A percentile compares a stretch with the other conserved stretches of the same genome.
These are phyloP conservation scores for Herpetospermum pedunculosum DNA, from an alignment of 306 rosid genomes.

Conservation along the genomic window DNA sequence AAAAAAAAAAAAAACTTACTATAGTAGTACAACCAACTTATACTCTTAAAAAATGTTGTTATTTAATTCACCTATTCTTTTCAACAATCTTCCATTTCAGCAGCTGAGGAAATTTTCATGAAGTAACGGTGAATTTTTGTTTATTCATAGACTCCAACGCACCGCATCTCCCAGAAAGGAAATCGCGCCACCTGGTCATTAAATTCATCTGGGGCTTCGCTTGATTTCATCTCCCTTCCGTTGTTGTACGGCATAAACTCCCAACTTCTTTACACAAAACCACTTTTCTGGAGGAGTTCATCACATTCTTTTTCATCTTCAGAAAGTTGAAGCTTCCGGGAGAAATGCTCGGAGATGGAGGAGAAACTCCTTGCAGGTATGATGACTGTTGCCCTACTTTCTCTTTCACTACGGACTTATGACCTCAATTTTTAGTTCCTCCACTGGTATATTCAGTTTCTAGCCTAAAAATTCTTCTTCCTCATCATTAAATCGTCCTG, in stretches of 20 bases:
- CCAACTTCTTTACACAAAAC: neutral
- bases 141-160: neutral
- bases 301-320: neutral
- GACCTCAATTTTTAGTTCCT: neutral
- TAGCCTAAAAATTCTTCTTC: neutral
- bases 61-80: too few relatives aligned
- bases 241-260: neutral
- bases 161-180: neutral
- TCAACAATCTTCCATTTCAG: too few relatives aligned
- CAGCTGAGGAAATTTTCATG: neutral
- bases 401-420: neutral
- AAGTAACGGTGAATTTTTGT: neutral
- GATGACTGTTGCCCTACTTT: neutral
- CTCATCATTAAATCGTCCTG: neutral
- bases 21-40: too few relatives aligned
- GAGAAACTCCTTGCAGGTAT: constrained; percentile 77
- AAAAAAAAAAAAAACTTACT: too few relatives aligned
- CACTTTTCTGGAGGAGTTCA: neutral
- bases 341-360: constrained; percentile 54
- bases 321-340: neutral
- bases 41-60: too few relatives aligned
- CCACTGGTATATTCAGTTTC: neutral
- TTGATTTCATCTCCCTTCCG: neutral
- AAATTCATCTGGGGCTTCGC: neutral
- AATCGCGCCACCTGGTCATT: constrained; percentile 6